phyloP scores from a whole-genome alignment of 164 flowering plant species.

The Nymphaea thermarum region DNA sequence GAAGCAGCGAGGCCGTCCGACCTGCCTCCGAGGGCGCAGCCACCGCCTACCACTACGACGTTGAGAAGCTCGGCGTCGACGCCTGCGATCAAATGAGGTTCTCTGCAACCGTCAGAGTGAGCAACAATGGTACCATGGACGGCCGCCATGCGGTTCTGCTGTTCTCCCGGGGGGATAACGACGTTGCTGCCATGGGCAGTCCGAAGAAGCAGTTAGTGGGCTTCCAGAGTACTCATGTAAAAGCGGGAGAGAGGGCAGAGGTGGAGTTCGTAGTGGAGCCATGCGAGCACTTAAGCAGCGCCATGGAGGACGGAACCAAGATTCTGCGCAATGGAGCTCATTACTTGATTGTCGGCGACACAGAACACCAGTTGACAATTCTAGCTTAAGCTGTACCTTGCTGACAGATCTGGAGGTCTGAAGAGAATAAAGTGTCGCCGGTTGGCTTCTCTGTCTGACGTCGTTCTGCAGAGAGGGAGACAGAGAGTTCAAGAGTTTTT shows the following conservation, averaged over 20 bases:
- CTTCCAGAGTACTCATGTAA: constrained; percentile 42
- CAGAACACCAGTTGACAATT: constrained; percentile 27
- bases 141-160: constrained; percentile 74
- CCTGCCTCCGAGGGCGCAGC: constrained; percentile 3
- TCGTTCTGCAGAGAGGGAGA: too few relatives aligned
- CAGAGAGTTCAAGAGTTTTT: too few relatives aligned
- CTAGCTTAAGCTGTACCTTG: constrained; percentile 5
- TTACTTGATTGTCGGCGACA: constrained; percentile 51
- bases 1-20: constrained; percentile 2
- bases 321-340: constrained; percentile 51
- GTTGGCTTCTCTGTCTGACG: too few relatives aligned
- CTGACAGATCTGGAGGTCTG: too few relatives aligned
- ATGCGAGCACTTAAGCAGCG: constrained; percentile 65
- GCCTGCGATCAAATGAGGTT: constrained; percentile 35
- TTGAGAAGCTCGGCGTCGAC: constrained; percentile 32
- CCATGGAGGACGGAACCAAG: constrained; percentile 52
- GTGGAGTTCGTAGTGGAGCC: constrained; percentile 45
- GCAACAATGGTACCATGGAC: constrained; percentile 53
- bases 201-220: constrained; percentile 57
- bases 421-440: too few relatives aligned
- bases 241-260: constrained; percentile 36
- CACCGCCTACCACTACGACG: constrained; percentile 10
- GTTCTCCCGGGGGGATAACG: constrained; percentile 18
- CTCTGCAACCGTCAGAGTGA: constrained; percentile 32
- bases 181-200: constrained; percentile 16